phyloP scores from a whole-genome alignment of 768 basidiomycete genomes.

The Suillus plorans region DNA sequence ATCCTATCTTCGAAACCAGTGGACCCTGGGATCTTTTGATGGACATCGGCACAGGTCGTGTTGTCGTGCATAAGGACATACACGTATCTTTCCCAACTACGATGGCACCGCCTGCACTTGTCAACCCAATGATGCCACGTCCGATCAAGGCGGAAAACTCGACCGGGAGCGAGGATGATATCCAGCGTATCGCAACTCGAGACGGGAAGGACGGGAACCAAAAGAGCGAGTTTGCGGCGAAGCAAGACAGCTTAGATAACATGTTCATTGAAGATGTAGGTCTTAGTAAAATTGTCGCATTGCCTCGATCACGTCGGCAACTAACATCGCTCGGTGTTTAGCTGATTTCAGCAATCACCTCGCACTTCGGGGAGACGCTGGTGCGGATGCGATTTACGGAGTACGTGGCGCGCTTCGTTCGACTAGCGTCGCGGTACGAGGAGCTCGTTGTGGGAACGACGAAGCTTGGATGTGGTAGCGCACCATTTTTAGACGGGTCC shows the following conservation, averaged over 20 bases:
- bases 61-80: conserved; percentile 88
- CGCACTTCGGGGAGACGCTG: conserved; percentile 87
- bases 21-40: conserved; percentile 92
- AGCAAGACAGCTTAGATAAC: conserved; percentile 68
- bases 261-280: conserved; percentile 93
- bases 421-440: conserved; percentile 88
- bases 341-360: conserved; percentile 85
- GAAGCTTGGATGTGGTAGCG: conserved; percentile 68
- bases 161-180: conserved; percentile 66
- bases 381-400: conserved; percentile 90
- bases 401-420: conserved; percentile 83
- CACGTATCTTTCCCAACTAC: conserved; percentile 51
- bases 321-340: conserved; percentile 28
- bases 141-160: conserved; percentile 65
- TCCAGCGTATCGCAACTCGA: conserved; percentile 49
- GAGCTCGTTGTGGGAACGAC: conserved; percentile 76
- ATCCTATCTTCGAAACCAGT: conserved; percentile 90
- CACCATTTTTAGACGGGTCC: conserved; percentile 41
- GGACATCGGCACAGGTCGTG: conserved; percentile 84
- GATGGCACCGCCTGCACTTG: conserved; percentile 38
- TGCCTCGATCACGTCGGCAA: background rate
- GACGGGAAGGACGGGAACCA: conserved; percentile 52
- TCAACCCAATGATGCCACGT: conserved; percentile 48
- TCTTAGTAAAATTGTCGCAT: background rate
- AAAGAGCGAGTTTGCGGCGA: conserved; percentile 55